Evolutionary conservation across 768 basidiomycete genomes (phyloP), one percentile per base, ranked within the genome.

Genomic region (Boletus huronensis): DNA sequence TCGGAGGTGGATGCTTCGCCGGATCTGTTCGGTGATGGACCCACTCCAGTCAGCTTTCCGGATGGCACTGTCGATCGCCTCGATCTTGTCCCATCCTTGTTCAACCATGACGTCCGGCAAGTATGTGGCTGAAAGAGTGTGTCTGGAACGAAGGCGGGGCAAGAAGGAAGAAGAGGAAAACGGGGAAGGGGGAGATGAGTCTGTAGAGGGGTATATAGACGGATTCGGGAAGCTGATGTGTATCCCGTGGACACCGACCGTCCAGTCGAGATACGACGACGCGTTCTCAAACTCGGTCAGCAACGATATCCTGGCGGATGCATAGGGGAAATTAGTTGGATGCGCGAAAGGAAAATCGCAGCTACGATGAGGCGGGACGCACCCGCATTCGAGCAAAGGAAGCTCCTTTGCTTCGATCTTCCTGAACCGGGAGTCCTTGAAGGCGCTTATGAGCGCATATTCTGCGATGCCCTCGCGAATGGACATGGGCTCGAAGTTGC

Each of bases 251-350:
- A 82, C 80, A 50, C 94, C 96, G 64, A 96, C 71, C 3, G 84
- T 87, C 96, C 96, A 99, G 74, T 94, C 93, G 52, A 97, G 83
- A 66, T 96, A 95, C 32, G 85, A 82, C 28, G 77, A 67, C 47
- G 84, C 90, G 64, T 88, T 80, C 75, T 94, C 92, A 70, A 98
- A 97, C 68, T 98, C 82, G 14, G 95, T 98, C 58, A 99, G 81
- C 63, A 99, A 80, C 42, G 95, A 98, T 55, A 98, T 78, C 54
- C 95, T 96, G 69, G 10, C 46, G 25, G 48, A 28, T 23, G 21
- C 26, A 45, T 14, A 21, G 28, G 50, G 23, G 31, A 42, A 29
- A 45, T 39, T 17, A 35, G n/a, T n/a, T n/a, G n/a, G n/a, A n/a
- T n/a, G n/a, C n/a, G n/a, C 49, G 26, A 19, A 6, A 16, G 29